Conservation (phyloP, 2,329 filamentous ascomycete species). For the Eurotiales sp. region DNA sequence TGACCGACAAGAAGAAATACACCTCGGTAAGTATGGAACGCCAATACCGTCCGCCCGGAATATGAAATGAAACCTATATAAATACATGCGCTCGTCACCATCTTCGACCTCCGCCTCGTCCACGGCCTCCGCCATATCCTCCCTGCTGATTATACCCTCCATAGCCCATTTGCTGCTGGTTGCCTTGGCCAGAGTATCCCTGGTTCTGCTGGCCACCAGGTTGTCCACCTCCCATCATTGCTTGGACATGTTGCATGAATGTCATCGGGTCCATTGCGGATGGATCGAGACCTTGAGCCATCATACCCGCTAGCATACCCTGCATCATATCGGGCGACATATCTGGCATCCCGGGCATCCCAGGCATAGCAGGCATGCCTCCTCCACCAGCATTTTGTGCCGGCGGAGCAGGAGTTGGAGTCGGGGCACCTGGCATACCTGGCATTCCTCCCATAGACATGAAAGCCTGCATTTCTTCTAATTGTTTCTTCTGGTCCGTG, state of each 20-base stretch:
- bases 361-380: slow-evolving; percentile 30
- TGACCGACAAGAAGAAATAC: too few species aligned
- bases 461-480: slow-evolving; percentile 60
- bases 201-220: slow-evolving; percentile 32
- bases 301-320: slow-evolving; percentile 55
- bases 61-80: slow-evolving; percentile 5
- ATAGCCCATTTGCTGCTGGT: slow-evolving; percentile 41
- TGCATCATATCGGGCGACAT: slow-evolving; percentile 56
- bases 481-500: slow-evolving; percentile 70
- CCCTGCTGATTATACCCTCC: slow-evolving; percentile 40
- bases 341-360: slow-evolving; percentile 46
- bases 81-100: slow-evolving; percentile 25
- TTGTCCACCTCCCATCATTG: slow-evolving; percentile 45
- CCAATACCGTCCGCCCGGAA: slow-evolving; percentile 8
- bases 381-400: slow-evolving; percentile 24
- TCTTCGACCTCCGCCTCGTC: slow-evolving; percentile 34
- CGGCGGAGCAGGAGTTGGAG: slow-evolving; percentile 23
- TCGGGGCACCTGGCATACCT: slow-evolving; percentile 39
- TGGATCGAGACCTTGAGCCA: slow-evolving; percentile 52
- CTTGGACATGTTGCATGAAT: slow-evolving; percentile 53
- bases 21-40: slow-evolving; percentile 3
- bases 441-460: slow-evolving; percentile 48
- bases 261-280: slow-evolving; percentile 51
- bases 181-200: slow-evolving; percentile 33
- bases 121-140: slow-evolving; percentile 34